A percentile compares a stretch with the other conserved stretches of the same genome.
phyloP scores from a whole-genome alignment of 2,329 filamentous ascomycete genomes.

The Stemphylium lycopersici region DNA sequence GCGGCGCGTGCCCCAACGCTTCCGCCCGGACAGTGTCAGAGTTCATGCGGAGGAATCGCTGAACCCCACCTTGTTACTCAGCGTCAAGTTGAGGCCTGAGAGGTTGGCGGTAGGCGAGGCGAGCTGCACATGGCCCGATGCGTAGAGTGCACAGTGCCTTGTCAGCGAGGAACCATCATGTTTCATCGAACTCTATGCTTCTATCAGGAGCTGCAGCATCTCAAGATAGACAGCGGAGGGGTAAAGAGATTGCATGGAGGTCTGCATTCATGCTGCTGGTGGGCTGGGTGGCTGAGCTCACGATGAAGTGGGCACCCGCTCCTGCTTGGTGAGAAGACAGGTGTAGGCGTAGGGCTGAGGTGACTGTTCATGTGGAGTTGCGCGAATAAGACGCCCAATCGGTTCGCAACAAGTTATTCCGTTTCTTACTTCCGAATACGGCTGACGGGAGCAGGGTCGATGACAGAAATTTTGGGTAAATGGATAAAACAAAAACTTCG shows the following conservation, averaged over 20 bases:
- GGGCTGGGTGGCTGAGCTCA: constrained; percentile 4
- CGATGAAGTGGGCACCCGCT: constrained; percentile 2
- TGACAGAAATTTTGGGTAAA: constrained; percentile 21
- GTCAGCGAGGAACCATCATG: not conserved
- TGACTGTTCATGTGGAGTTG: not conserved
- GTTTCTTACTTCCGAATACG: not conserved
- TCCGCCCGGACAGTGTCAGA: constrained; percentile 5
- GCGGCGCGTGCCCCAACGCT: constrained; percentile 6
- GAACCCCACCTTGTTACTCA: not conserved
- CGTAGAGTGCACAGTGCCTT: not conserved
- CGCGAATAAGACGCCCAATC: not conserved
- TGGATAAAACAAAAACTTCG: constrained; percentile 12
- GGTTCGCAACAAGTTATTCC: not conserved
- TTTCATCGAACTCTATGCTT: constrained; percentile 9
- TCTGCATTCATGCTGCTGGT: constrained; percentile 15
- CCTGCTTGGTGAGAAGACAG: constrained; percentile 4
- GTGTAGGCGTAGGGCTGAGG: constrained; percentile 12
- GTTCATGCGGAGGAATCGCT: constrained; percentile 5
- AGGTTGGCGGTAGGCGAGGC: constrained; percentile 1
- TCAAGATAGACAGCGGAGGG: not conserved
- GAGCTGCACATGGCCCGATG: constrained; percentile 7
- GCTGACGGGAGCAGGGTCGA: constrained; percentile 1
- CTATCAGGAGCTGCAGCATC: not conserved
- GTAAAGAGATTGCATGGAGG: constrained; percentile 13
- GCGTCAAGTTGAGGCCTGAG: not conserved